phyloP scores from a whole-genome alignment of 2,329 filamentous ascomycete genomes.

The Penicillium italicum region DNA sequence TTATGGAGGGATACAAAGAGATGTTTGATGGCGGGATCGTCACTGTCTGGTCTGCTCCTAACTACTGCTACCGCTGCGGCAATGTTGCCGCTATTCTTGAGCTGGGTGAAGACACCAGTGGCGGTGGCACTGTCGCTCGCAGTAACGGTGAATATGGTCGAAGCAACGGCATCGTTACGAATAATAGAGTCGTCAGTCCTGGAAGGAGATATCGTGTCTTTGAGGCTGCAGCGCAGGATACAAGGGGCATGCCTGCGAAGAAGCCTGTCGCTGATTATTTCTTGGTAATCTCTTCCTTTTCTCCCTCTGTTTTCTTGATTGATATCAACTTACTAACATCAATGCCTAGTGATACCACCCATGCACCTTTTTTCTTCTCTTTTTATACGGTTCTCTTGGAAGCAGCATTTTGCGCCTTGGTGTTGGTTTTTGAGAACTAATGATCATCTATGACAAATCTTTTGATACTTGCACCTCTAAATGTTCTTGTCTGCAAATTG shows the following conservation, averaged over 20 bases:
- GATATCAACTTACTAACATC: slow-evolving; percentile 8
- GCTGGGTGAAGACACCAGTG: slow-evolving; percentile 80
- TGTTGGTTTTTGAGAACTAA: slow-evolving; percentile 23
- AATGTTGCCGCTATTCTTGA: slow-evolving; percentile 95
- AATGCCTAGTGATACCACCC: slow-evolving; percentile 21
- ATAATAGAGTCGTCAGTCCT: slow-evolving; percentile 61
- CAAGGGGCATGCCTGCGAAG: slow-evolving; percentile 95
- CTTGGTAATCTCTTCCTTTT: slow-evolving; percentile 47
- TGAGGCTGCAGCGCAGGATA: slow-evolving; percentile 93
- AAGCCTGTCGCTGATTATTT: slow-evolving; percentile 98
- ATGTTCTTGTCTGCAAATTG: neutral
- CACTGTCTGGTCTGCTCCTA: slow-evolving; percentile 97
- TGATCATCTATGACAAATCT: slow-evolving; percentile 23
- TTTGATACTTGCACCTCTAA: neutral
- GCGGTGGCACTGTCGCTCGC: slow-evolving; percentile 64
- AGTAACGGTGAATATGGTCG: slow-evolving; percentile 51
- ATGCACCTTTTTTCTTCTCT: slow-evolving; percentile 11
- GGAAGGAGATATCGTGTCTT: slow-evolving; percentile 92
- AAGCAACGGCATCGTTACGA: slow-evolving; percentile 48
- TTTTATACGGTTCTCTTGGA: slow-evolving; percentile 12
- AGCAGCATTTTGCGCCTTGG: slow-evolving; percentile 22
- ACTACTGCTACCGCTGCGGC: slow-evolving; percentile 94
- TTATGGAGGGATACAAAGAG: slow-evolving; percentile 99
- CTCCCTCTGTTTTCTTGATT: neutral
- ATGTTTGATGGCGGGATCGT: slow-evolving; percentile 97